Evolutionary conservation across 805 yeast genomes (phyloP).

Genomic region (Myxozyma geophila): DNA sequence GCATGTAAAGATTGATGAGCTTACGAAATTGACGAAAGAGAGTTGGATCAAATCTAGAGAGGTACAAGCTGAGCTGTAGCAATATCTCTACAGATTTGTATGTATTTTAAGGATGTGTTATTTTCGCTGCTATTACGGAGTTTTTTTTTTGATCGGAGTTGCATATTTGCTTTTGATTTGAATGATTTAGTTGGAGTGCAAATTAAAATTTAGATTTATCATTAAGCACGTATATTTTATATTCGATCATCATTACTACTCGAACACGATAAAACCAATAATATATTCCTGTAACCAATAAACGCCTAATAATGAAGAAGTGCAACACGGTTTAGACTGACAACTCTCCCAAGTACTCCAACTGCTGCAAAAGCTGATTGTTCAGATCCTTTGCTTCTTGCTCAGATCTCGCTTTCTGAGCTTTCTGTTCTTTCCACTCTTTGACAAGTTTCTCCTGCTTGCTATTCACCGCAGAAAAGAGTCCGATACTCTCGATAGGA

Average conservation of each 20-base stretch:
- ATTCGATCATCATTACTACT: neutral
- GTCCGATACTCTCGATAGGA: neutral
- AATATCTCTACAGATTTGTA: neutral
- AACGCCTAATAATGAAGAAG: neutral
- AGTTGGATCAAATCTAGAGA: conserved; percentile 1
- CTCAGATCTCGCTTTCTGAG: neutral
- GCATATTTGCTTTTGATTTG: neutral
- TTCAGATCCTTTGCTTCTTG: conserved; percentile 4
- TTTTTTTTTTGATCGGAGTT: neutral
- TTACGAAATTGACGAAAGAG: conserved; percentile 36
- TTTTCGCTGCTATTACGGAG: neutral
- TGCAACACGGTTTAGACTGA: neutral
- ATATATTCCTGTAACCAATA: neutral
- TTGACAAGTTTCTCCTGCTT: conserved; percentile 2
- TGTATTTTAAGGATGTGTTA: neutral
- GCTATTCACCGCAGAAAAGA: neutral
- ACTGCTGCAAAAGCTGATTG: conserved; percentile 16
- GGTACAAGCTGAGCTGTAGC: neutral
- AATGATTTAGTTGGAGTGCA: too few relatives aligned
- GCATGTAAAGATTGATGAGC: conserved; percentile 62
- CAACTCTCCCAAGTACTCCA: conserved; percentile 21
- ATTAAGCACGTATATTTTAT: too few relatives aligned
- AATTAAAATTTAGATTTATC: too few relatives aligned
- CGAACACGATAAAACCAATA: neutral
- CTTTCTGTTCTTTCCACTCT: neutral